Base-by-base conservation (phyloP, 352 stramenopile species). In the Phytophthora capsici region DNA sequence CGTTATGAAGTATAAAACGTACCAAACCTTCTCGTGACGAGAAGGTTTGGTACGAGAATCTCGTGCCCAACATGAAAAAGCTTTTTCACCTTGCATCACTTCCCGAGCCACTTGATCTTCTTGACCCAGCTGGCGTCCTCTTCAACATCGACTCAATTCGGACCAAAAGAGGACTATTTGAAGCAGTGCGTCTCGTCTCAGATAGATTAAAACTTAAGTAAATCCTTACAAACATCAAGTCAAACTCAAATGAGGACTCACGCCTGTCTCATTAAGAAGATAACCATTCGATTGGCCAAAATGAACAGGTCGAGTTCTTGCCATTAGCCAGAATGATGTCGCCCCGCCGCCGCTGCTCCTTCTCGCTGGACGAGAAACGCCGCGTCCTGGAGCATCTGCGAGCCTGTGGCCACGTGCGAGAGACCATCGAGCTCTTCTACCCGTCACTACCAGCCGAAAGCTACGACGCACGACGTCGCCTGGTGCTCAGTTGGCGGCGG, bases 311-410 rank as follows among this genome's bases (percentile, higher is more conserved):
- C 8, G 28, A 34, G 14, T 34, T 34, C 13, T 34, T 34, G 28
- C 28, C 28, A 34, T 34, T 34, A 14, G 28, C 28, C 28, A n/a
- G n/a, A 4, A 55, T n/a, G 32, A 19, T 37, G 14, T 16, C 20
- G 7, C 30, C 19, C 6, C 28, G 49, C 23, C 30, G 34, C 3
- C 54, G 51, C 36, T n/a, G 36, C 26, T 66, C 54, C 43, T 72
- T 61, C 57, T 57, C 64, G 23, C 45, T 68, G 45, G 58, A 67
- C 64, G 64, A 72, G 57, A 72, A 72, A 51, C 64, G 64, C 19
- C 58, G 57, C 44, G 64, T 68, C 25, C 50, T 72, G 43, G 57
- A 68, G 44, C 57, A 68, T 46, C 51, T 72, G 37, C 57, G 57
- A 14, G 34, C 13, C 7, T 44, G 37, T 6, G 49, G 57, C 19